Evolutionary conservation across 495 filamentous ascomycete species (phyloP), one percentile per base, ranked within the genome.

Genomic region (Trichocladium antarcticum): DNA sequence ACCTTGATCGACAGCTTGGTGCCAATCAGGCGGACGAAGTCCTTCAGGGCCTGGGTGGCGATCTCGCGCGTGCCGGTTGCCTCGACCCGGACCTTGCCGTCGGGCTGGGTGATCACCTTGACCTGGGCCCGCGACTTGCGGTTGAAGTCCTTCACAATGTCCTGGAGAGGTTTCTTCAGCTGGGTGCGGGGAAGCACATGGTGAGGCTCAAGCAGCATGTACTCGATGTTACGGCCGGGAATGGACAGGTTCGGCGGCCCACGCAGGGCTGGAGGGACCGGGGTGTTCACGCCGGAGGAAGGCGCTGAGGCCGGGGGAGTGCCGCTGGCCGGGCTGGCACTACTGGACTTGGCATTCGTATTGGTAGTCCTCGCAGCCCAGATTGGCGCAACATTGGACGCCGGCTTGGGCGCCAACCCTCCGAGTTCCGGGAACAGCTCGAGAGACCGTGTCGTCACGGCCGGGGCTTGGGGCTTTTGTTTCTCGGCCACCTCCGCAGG

Each of bases 391-490:
- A 62, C 77, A 68, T 54, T 80, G 68, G 53, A 52, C 45, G 59
- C 66, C 17, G 83, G 69, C 66, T 84, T 83, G 28, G 82, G 73
- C 53, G 68, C 70, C 10, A 79, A 78, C 41, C 82, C 79, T 42
- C 86, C 92, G 39, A 98, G 74, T 31, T 87, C 79, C 16, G 92
- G 92, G 70, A 98, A 98, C 35, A 82, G 69, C 65, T 95, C 90
- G 59, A 89, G 84, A 4, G 89, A 95, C 54, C 82, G 73, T 7
- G 87, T 84, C 61, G 37, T 68, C 61, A 10, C 69, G 2, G 5
- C 31, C 39, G 75, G 71, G 45, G 70, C 64, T 38, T 69, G 60
- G 50, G 65, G 67, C 59, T 73, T 80, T 55, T 79, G 79, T 67
- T 84, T 84, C 36, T 76, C 79, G 31, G 75, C 75, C 7, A 76